Percentiles rank a stretch among this genome's conserved stretches.
Evolutionary conservation across 257 asterid genomes (phyloP).

Genomic region (Craterostigma plantagineum): DNA sequence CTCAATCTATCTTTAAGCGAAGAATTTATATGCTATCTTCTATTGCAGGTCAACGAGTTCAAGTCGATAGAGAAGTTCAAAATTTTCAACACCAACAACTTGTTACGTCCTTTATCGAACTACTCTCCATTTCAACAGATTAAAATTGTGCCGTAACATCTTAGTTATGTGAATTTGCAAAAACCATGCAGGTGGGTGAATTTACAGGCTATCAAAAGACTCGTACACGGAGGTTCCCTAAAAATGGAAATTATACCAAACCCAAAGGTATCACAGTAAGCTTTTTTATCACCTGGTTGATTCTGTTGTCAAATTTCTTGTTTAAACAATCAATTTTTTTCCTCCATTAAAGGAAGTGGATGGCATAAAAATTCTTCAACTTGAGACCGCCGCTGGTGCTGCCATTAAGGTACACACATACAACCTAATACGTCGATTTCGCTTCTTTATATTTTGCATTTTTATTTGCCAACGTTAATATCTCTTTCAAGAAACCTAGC

Average conservation of each 20-base stretch:
- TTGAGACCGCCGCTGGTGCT: slow-evolving; percentile 98
- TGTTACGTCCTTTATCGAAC: slow-evolving; percentile 26
- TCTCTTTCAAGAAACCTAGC: slow-evolving; percentile 1
- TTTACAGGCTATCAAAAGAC: slow-evolving; percentile 68
- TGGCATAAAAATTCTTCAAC: slow-evolving; percentile 86
- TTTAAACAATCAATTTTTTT: neutral
- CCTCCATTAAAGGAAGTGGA: slow-evolving; percentile 55
- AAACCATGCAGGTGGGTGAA: slow-evolving; percentile 76
- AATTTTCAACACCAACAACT: slow-evolving; percentile 94
- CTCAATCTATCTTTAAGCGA: neutral
- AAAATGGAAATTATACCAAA: slow-evolving; percentile 97
- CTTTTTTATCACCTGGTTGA: too few species aligned
- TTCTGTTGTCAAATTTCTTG: too few species aligned
- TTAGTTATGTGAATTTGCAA: neutral
- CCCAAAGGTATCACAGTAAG: slow-evolving; percentile 45
- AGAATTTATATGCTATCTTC: neutral
- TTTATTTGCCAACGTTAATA: neutral
- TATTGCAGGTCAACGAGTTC: slow-evolving; percentile 70
- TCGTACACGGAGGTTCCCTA: slow-evolving; percentile 58
- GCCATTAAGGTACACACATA: slow-evolving; percentile 58
- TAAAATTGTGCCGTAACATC: neutral
- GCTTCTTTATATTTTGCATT: neutral
- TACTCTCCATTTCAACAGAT: neutral
- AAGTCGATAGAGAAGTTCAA: slow-evolving; percentile 98
- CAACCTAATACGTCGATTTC: neutral